Evolutionary conservation across 805 yeast genomes (phyloP).

Genomic region (Yarrowia sp.): DNA sequence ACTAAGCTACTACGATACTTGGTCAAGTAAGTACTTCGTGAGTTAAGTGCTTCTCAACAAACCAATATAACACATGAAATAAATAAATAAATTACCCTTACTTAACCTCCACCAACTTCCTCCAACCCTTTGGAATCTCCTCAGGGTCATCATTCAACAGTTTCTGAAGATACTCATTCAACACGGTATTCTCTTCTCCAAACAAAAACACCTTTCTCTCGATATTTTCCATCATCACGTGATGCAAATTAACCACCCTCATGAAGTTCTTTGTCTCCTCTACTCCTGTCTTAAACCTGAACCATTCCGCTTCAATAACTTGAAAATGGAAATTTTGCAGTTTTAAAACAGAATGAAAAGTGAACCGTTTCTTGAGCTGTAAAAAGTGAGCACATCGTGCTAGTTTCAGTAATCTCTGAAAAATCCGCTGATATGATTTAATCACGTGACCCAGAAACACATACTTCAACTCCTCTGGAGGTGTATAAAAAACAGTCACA

Average conservation of each 20-base stretch:
- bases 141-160: not conserved
- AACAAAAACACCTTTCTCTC: not conserved
- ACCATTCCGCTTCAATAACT: conserved; percentile 1
- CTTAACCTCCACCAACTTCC: not conserved
- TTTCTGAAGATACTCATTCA: conserved; percentile 3
- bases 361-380: not conserved
- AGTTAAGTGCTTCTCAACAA: no score
- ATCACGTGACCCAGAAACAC: not conserved
- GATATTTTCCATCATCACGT: not conserved
- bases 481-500: not conserved
- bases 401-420: not conserved
- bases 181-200: not conserved
- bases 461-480: conserved; percentile 12
- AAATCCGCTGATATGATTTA: not conserved
- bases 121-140: not conserved
- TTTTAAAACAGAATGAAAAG: not conserved
- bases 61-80: no score
- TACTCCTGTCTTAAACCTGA: not conserved
- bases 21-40: no score
- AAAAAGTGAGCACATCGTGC: not conserved
- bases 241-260: conserved; percentile 1
- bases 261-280: not conserved
- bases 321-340: conserved; percentile 1
- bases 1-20: no score
- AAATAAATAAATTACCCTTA: not conserved